phyloP scores from a whole-genome alignment of 1,284 basidiomycete genomes.

The Tilletiopsis washingtonensis region DNA sequence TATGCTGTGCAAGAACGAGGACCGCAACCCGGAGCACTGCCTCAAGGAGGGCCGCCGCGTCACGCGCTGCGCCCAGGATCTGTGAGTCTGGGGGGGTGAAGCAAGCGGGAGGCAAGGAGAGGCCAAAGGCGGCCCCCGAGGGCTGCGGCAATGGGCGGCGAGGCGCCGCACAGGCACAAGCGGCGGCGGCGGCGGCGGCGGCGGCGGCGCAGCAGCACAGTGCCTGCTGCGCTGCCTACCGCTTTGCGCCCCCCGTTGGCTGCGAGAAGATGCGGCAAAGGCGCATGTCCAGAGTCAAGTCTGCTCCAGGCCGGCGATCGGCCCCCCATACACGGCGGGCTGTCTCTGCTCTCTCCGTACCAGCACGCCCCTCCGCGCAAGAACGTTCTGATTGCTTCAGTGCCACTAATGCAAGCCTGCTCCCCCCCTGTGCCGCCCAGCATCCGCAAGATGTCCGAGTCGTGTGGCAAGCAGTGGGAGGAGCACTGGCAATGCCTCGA shows the following conservation, averaged over 20 bases:
- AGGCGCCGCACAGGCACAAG: too few species aligned
- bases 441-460: conserved; percentile 84
- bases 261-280: neutral
- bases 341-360: neutral
- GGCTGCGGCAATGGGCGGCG: too few species aligned
- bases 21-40: conserved; percentile 81
- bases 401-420: too few species aligned
- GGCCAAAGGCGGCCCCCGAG: neutral
- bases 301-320: neutral
- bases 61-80: conserved; percentile 85
- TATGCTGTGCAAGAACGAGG: conserved; percentile 96
- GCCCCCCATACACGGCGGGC: neutral
- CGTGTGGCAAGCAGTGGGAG: conserved; percentile 81
- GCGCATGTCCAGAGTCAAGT: neutral
- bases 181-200: too few species aligned
- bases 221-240: too few species aligned
- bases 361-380: too few species aligned
- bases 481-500: conserved; percentile 94
- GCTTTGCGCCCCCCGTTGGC: too few species aligned
- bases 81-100: conserved; percentile 57
- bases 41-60: conserved; percentile 91
- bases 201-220: too few species aligned
- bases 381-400: too few species aligned
- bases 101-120: neutral
- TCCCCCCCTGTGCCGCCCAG: conserved; percentile 52